Percentiles rank a stretch among this genome's conserved stretches.
Conservation (phyloP, 495 filamentous ascomycete species). For the Aspergillus affinis region DNA sequence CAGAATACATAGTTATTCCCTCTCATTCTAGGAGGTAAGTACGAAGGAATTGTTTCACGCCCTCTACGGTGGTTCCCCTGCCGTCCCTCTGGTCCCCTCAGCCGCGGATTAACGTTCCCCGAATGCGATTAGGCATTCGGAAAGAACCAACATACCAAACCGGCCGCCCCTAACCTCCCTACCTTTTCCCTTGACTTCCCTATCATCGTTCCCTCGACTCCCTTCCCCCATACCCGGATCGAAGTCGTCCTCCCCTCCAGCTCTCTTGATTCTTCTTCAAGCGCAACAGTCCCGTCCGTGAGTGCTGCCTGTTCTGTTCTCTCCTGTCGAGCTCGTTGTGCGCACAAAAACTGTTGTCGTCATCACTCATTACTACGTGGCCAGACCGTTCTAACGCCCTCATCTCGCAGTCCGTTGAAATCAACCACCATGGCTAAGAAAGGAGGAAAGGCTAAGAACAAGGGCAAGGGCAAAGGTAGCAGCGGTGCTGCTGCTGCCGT, state of each 20-base stretch:
- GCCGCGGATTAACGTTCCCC: conserved; percentile 31
- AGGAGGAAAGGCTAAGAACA: conserved; percentile 44
- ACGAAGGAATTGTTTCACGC: background rate
- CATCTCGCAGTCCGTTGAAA: conserved; percentile 4
- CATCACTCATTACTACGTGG: conserved; percentile 17
- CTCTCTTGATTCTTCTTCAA: conserved; percentile 1
- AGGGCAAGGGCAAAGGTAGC: conserved; percentile 35
- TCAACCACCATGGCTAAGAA: conserved; percentile 43
- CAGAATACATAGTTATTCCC: too few species aligned
- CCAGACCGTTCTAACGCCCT: conserved; percentile 14
- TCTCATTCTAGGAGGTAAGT: too few species aligned
- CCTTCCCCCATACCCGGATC: background rate
- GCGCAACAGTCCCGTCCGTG: conserved; percentile 7
- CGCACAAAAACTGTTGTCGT: conserved; percentile 4
- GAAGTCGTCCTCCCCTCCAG: background rate
- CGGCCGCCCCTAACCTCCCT: conserved; percentile 23
- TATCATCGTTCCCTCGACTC: background rate
- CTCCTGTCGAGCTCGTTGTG: conserved; percentile 2
- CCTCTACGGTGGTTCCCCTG: conserved; percentile 7
- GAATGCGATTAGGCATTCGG: conserved; percentile 22
- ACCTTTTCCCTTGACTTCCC: background rate
- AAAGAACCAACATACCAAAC: conserved; percentile 24
- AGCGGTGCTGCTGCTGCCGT: conserved; percentile 28
- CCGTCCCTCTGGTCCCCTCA: conserved; percentile 9
- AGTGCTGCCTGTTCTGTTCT: conserved; percentile 11